Percentiles rank a stretch among this genome's conserved stretches.
Evolutionary conservation across 106 monocot genomes (phyloP).

Genomic region (Allium fistulosum): DNA sequence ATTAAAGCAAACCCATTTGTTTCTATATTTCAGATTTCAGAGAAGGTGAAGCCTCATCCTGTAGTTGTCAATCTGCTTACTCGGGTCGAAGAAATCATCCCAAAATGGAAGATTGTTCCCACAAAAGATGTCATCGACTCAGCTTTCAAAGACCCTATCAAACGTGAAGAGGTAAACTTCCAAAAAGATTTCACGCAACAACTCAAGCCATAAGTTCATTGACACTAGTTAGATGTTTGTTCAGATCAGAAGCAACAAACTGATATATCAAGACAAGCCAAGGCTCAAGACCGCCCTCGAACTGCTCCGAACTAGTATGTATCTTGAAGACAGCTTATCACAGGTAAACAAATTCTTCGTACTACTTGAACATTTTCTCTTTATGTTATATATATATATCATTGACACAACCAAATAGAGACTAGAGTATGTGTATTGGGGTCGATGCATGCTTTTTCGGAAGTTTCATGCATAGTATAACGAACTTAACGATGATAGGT

Average conservation of each 20-base stretch:
- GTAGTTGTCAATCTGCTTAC: conserved; percentile 72
- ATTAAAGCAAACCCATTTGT: neutral
- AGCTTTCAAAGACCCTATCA: conserved; percentile 84
- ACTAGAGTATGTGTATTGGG: too few relatives aligned
- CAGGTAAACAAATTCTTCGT: conserved; percentile 16
- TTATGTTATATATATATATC: neutral
- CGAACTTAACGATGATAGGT: conserved; percentile 25
- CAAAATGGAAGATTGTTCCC: conserved; percentile 98
- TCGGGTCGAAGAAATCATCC: conserved; percentile 77
- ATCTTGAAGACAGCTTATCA: conserved; percentile 51
- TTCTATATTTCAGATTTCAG: conserved; percentile 55
- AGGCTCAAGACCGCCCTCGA: conserved; percentile 90
- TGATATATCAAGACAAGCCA: conserved; percentile 94
- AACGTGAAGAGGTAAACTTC: conserved; percentile 58
- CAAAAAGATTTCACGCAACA: neutral
- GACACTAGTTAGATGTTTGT: neutral
- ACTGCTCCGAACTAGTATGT: conserved; percentile 77
- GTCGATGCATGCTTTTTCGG: too few relatives aligned
- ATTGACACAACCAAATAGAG: neutral
- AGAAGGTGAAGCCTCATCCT: conserved; percentile 92
- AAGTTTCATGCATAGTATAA: neutral
- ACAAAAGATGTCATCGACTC: conserved; percentile 87
- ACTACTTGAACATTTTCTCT: neutral
- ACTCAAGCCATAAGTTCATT: neutral
- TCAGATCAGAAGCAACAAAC: conserved; percentile 72